phyloP scores from a whole-genome alignment of 768 basidiomycete species.

The Postia placenta region DNA sequence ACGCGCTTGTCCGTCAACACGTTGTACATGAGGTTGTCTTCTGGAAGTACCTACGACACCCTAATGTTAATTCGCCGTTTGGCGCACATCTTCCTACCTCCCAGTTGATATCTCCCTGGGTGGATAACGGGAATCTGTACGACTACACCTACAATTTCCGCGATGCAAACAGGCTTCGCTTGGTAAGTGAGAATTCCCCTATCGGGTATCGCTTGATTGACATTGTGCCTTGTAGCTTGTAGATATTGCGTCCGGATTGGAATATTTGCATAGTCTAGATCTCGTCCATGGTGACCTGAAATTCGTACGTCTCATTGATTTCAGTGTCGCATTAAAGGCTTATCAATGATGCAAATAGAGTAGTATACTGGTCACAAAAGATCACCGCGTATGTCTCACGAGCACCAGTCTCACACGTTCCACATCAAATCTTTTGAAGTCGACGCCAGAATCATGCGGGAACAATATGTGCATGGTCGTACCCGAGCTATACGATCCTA shows the following conservation, averaged over 20 bases:
- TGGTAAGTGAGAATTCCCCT: neutral
- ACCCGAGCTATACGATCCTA: neutral
- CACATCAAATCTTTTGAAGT: no score
- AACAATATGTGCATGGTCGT: neutral
- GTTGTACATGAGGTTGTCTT: neutral
- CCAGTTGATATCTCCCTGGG: neutral
- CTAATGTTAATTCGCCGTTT: neutral
- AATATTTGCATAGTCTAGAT: neutral
- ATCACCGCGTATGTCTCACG: no score
- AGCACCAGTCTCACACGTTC: no score
- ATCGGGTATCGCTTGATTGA: no score
- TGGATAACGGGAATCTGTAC: neutral
- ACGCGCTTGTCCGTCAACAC: no score
- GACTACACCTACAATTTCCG: neutral
- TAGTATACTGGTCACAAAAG: neutral
- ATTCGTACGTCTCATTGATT: neutral
- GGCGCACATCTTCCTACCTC: neutral
- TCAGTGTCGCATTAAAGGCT: neutral
- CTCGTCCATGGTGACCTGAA: neutral
- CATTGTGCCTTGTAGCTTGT: neutral
- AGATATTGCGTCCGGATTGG: neutral
- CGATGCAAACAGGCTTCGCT: neutral
- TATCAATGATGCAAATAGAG: neutral
- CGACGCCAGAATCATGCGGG: neutral
- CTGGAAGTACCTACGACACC: neutral